Evolutionary conservation across 2,329 filamentous ascomycete species (phyloP).

Genomic region (Nemania sp.): DNA sequence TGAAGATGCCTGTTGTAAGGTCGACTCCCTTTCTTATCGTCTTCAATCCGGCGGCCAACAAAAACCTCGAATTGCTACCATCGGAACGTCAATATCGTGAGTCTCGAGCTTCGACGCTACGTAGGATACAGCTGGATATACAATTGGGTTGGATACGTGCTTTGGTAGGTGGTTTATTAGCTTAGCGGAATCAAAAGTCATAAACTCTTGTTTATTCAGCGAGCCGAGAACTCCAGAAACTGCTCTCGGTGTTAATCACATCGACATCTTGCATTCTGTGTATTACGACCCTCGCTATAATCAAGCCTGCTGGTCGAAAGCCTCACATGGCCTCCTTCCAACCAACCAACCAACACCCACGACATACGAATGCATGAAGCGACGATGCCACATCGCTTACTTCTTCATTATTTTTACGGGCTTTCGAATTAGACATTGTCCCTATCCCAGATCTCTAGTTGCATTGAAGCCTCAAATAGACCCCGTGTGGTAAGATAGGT

Average conservation of each 20-base stretch:
- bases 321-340: neutral
- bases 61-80: neutral
- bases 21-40: conserved; percentile 18
- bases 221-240: neutral
- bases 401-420: neutral
- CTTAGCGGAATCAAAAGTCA: neutral
- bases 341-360: neutral
- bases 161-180: neutral
- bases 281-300: neutral
- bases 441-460: conserved; percentile 47
- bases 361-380: neutral
- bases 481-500: conserved; percentile 30
- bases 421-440: neutral
- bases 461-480: conserved; percentile 39
- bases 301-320: neutral
- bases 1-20: conserved; percentile 43
- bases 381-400: neutral
- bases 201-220: neutral
- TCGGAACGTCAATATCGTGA: neutral
- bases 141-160: neutral
- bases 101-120: neutral
- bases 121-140: neutral
- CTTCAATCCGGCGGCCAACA: conserved; percentile 28
- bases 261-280: neutral
- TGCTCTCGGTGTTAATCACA: neutral